These are phyloP conservation scores for Daldinia loculata DNA, from an alignment of 495 filamentous ascomycete genomes.

Conservation along the genomic window DNA sequence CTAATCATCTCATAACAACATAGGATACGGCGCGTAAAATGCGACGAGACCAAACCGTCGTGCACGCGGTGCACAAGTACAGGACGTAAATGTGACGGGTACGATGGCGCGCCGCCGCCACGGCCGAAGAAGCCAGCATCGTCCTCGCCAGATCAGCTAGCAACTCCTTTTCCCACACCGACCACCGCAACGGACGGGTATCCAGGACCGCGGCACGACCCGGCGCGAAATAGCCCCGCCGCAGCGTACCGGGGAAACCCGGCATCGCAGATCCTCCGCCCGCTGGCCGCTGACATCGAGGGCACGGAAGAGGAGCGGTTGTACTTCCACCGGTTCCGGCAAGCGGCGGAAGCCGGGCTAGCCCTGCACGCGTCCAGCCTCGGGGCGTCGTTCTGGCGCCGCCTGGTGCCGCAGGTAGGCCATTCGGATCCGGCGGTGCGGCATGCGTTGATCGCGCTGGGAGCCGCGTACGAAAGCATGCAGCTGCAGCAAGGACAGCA, in stretches of 20 bases:
- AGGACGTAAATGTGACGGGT: constrained; percentile 55
- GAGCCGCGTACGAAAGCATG: constrained; percentile 45
- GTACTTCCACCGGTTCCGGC: constrained; percentile 48
- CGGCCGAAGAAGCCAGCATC: constrained; percentile 21
- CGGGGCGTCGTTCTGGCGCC: constrained; percentile 49
- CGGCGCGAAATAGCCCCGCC: constrained; percentile 46
- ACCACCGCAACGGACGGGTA: constrained; percentile 5
- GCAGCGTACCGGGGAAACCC: constrained; percentile 46
- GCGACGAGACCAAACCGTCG: constrained; percentile 53
- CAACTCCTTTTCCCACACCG: background rate
- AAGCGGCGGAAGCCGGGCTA: constrained; percentile 32
- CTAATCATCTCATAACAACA: background rate
- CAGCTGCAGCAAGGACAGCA: constrained; percentile 13
- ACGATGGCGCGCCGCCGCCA: constrained; percentile 48
- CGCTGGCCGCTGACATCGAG: constrained; percentile 49
- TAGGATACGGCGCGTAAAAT: constrained; percentile 49
- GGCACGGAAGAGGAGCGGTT: constrained; percentile 48
- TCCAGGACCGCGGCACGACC: constrained; percentile 9
- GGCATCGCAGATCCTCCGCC: constrained; percentile 47
- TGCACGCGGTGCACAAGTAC: constrained; percentile 55
- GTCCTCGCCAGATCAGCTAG: background rate
- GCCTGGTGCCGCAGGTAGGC: constrained; percentile 45
- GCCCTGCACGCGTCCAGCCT: constrained; percentile 31
- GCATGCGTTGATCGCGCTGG: constrained; percentile 52
- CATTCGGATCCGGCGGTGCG: constrained; percentile 51